Base-by-base conservation (phyloP, 768 basidiomycete species). In the Rubroboletus pulcherrimus region DNA sequence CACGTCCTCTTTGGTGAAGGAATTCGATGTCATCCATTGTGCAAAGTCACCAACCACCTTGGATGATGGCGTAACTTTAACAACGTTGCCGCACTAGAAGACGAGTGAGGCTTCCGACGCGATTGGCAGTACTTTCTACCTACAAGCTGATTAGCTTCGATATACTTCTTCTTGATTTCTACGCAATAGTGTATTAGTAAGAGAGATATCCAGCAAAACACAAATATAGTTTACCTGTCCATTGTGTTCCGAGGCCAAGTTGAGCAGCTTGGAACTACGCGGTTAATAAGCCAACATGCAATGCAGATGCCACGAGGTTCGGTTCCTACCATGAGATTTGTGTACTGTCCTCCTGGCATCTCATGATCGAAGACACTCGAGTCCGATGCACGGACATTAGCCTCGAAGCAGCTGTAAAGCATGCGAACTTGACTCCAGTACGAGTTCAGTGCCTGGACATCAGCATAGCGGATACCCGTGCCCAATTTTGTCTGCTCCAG, bases 21-120 rank as follows among this genome's bases (percentile, higher is more conserved):
- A 84, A 79, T 98, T 98, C 62, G 91, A 91, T 35, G 93, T 95
- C 93, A 98, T 95, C 89, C 90, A 97, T 74, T 99, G 97, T 17
- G 97, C 97, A 74, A 99, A 97, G 77, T 99, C 97, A 26, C 97
- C 97, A 47, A 98, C 95, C 46, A 96, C 93, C 78, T 98, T 99
- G 41, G 97, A 98, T 12, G 97, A 97, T 31, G 97, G 97, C 26
- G 97, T 99, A 64, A 98, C 96, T 81, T 99, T 99, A 80, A 98
- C 87, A 71, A 99, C 89, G 64, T 98, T 93, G 44, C 97, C 97
- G 71, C 96, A 98, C 87, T 93, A 61, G 34, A 55, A 48, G 56
- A 43, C 54, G 29, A 40, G 49, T 64, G 48, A 60, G 49, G 33
- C 12, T 49, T 30, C 34, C 35, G 44, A 42, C 5, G 21, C 19